Conservation (phyloP, 805 yeast genomes). For the Barnettozyma sucrosica region DNA sequence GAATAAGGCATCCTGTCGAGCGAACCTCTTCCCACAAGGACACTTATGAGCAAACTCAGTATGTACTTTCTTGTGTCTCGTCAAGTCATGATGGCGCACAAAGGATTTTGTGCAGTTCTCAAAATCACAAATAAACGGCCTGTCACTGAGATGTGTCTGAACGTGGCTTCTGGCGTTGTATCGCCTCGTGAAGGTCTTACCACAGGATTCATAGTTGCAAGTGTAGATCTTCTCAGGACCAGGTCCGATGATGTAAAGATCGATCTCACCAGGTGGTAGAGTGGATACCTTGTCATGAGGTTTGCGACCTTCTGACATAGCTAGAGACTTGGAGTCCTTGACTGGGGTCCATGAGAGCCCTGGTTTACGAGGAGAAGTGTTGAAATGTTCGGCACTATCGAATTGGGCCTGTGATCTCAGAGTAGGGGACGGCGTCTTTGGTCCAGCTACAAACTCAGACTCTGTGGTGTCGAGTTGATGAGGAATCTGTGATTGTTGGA, state of each 20-base stretch:
- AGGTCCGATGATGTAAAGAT: constrained; percentile 76
- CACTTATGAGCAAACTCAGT: constrained; percentile 66
- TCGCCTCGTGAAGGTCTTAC: constrained; percentile 77
- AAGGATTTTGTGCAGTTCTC: constrained; percentile 73
- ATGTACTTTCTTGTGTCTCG: constrained; percentile 87
- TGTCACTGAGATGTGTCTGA: constrained; percentile 91
- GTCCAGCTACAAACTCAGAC: constrained; percentile 29
- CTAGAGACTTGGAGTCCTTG: constrained; percentile 9
- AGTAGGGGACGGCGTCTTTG: constrained; percentile 41
- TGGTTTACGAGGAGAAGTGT: constrained; percentile 13
- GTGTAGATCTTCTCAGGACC: constrained; percentile 62
- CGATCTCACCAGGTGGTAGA: constrained; percentile 85
- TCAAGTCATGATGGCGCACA: constrained; percentile 92
- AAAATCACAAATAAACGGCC: constrained; percentile 75
- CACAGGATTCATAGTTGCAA: constrained; percentile 74
- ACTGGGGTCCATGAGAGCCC: constrained; percentile 24
- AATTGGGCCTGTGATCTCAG: constrained; percentile 32
- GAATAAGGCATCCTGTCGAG: constrained; percentile 45
- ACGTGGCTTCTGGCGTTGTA: constrained; percentile 93
- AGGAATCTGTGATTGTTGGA: not conserved
- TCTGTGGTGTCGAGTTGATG: constrained; percentile 25
- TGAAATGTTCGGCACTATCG: constrained; percentile 2
- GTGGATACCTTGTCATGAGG: constrained; percentile 41
- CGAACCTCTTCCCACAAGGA: constrained; percentile 91
- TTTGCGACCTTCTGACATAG: constrained; percentile 17